Base-by-base conservation (phyloP, 2,329 filamentous ascomycete genomes). In the Claviceps sp. region DNA sequence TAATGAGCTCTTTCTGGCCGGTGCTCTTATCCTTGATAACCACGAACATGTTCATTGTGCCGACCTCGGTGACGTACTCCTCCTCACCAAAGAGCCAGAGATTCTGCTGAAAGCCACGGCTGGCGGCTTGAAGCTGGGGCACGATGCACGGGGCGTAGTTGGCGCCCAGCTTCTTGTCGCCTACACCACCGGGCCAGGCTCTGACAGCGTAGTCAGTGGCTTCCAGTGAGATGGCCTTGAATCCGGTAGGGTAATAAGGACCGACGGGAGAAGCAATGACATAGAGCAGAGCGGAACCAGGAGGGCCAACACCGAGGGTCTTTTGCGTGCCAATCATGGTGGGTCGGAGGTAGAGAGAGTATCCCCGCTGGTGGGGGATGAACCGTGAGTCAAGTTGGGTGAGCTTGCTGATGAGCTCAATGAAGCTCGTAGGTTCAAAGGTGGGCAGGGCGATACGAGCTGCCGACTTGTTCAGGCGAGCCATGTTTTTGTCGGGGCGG, bases 61-160 rank as follows among this genome's bases (percentile, higher is more conserved):
- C 93, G 52, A 96, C 93, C 71, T 98, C 93, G 47, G 93, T 98
- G 54, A 97, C 84, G 63, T 85, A 95, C 68, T 97, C 88, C 69
- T 97, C 88, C 64, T 94, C 84, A 44, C 90, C 90, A 65, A 97
- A 98, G 37, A 98, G 74, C 93, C 93, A 98, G 51, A 98, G 77
- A 71, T 97, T 98, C 75, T 98, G 93, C 72, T 97, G 91, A 78
- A 90, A 95, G 22, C 93, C 93, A 52, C 89, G 82, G 68, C 83
- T 86, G 46, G 89, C 88, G 43, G 93, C 93, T 70, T 95, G 81
- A 62, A 93, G 80, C 72, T 98, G 93, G 18, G 93, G 93, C n/a
- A 97, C 75, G 62, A 98, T 91, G 74, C 93, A 97, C 5, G 93
- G 93, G n/a, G 93, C 93, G 68, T 98, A 98, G 79, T 98, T 98